These are phyloP conservation scores for Neostapfia colusana DNA, from an alignment of 176 grass and related monocot species.

Conservation along the genomic window DNA sequence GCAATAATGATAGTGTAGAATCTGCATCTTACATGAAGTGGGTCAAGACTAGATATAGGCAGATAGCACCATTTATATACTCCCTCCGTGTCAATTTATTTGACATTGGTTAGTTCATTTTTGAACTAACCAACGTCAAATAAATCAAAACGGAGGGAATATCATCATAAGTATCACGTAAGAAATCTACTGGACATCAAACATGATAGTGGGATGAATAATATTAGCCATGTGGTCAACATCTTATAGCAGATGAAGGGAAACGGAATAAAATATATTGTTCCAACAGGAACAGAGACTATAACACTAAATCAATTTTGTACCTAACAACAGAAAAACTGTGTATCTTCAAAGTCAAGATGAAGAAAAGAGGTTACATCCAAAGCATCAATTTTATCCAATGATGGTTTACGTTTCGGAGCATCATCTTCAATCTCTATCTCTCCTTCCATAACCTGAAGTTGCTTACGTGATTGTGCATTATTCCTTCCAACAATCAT, in stretches of 20 bases:
- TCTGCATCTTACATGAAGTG: constrained; percentile 16
- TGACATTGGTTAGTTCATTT: too few species aligned
- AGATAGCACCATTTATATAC: too few species aligned
- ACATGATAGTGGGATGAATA: not conserved
- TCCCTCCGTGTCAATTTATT: too few species aligned
- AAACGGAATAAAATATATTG: too few species aligned
- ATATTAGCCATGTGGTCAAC: not conserved
- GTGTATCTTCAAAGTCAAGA: not conserved
- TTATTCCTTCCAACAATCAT: constrained; percentile 81
- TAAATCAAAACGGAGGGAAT: too few species aligned
- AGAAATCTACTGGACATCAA: not conserved
- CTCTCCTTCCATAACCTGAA: constrained; percentile 51
- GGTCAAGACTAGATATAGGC: not conserved
- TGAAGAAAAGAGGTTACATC: constrained; percentile 55
- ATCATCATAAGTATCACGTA: not conserved
- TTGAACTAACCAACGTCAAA: too few species aligned
- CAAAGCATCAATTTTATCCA: constrained; percentile 94
- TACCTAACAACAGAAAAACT: too few species aligned
- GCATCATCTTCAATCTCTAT: constrained; percentile 95
- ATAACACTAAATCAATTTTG: too few species aligned
- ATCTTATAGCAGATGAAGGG: too few species aligned
- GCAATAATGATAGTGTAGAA: not conserved
- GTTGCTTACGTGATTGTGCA: constrained; percentile 30
- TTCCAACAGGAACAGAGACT: too few species aligned
- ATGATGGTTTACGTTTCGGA: constrained; percentile 78